Base-by-base conservation (phyloP, 1,284 basidiomycete genomes). In the Schizophyllum amplum region DNA sequence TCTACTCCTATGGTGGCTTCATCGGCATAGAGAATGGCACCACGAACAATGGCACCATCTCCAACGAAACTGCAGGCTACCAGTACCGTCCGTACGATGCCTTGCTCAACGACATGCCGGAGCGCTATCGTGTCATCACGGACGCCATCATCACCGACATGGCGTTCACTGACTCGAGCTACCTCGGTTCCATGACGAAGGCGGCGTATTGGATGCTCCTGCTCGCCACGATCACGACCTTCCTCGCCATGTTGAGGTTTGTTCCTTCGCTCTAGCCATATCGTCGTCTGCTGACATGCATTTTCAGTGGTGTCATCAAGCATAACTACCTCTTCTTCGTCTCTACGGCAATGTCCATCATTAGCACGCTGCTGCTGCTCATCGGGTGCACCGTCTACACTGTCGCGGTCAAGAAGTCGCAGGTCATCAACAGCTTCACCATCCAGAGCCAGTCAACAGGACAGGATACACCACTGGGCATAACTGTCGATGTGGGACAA, bases 361-460 rank as follows among this genome's bases (percentile, higher is more conserved):
- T 86, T 25, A 83, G 83, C 25, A 79, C 80, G 53, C 57, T 87
- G 21, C 75, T 87, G 57, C 67, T 89, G 52, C 75, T 92, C 53
- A 80, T 88, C 46, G 87, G 83, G 20, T 83, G 83, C 13, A 77
- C 81, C 47, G 82, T 91, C 58, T 92, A 87, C 86, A 90, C 90
- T 3, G 79, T 83, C 52, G 75, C 89, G 54, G 77, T 92, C 50
- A 80, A 83, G 63, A 86, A 84, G 66, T 73, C 78, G 2, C 72
- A 83, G 63, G 71, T 70, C 25, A 74, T 91, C 59, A 90, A 90
- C 66, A 66, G 71, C 33, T 63, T 80, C 57, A 62, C 78, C 46
- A 71, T 84, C 47, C 70, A 72, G 2, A 65, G 70, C 33, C 33
- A 42, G 33, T 42, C 33, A 21, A 65, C 72, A 4, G 64, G 63